Conservation (phyloP, 2,329 filamentous ascomycete genomes). For the Clonostachys solani region DNA sequence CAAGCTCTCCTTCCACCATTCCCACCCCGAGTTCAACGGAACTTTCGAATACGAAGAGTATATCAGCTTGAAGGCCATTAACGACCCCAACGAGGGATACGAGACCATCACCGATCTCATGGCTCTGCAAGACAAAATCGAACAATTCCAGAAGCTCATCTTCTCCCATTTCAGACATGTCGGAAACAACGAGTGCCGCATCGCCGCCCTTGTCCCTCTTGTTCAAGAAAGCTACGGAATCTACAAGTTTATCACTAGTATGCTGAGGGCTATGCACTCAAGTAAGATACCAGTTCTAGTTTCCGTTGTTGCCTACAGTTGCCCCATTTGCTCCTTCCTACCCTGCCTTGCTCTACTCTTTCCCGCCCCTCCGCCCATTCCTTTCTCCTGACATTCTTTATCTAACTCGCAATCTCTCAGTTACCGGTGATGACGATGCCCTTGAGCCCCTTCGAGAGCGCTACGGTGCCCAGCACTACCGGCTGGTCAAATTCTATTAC, state of each 20-base stretch:
- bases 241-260: constrained; percentile 99
- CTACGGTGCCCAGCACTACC: constrained; percentile 95
- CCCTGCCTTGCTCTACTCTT: neutral
- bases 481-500: constrained; percentile 96
- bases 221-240: constrained; percentile 99
- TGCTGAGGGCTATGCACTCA: constrained; percentile 96
- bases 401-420: neutral
- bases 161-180: constrained; percentile 94
- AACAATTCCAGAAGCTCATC: constrained; percentile 96
- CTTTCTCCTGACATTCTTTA: neutral
- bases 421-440: constrained; percentile 78
- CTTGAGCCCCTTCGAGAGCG: constrained; percentile 81
- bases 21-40: constrained; percentile 97
- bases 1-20: constrained; percentile 93
- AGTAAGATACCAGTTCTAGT: constrained; percentile 46
- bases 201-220: constrained; percentile 86
- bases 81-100: constrained; percentile 96
- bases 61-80: constrained; percentile 95
- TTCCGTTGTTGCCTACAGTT: neutral
- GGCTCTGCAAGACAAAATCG: constrained; percentile 96
- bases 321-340: neutral
- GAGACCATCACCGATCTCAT: constrained; percentile 97
- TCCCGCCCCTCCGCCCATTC: neutral
- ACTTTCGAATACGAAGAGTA: constrained; percentile 99
- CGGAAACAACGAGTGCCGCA: constrained; percentile 93